Conservation (phyloP, 2,329 filamentous ascomycete genomes). For the Penicillium corylophilum region DNA sequence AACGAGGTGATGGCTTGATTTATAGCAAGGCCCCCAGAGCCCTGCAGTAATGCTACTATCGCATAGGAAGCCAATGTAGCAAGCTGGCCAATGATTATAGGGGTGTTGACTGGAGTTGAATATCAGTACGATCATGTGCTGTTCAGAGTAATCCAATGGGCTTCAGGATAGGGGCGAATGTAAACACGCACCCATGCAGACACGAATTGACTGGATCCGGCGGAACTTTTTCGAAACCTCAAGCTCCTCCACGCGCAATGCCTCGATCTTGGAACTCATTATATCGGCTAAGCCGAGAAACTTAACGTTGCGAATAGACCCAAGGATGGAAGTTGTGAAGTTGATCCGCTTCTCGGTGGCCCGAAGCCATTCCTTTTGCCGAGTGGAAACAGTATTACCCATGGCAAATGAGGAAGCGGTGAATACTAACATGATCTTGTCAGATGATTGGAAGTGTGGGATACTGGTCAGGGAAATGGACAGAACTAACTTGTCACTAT, state of each 20-base stretch:
- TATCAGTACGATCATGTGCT: neutral
- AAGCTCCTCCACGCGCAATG: constrained; percentile 24
- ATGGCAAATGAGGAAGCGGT: constrained; percentile 10
- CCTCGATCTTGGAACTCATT: constrained; percentile 27
- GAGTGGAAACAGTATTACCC: constrained; percentile 16
- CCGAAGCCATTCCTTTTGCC: constrained; percentile 42
- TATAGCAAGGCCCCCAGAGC: constrained; percentile 30
- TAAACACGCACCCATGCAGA: constrained; percentile 11
- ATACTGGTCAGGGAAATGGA: too few species aligned
- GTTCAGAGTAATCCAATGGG: neutral
- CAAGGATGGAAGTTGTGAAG: constrained; percentile 40
- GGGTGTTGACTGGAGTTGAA: constrained; percentile 12
- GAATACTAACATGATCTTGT: neutral
- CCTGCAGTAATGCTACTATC: constrained; percentile 13
- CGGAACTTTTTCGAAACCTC: constrained; percentile 23
- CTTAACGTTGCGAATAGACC: constrained; percentile 45
- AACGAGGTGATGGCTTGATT: constrained; percentile 41
- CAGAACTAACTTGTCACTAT: constrained; percentile 28
- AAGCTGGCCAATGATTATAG: constrained; percentile 13
- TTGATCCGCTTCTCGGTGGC: constrained; percentile 45
- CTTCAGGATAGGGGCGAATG: neutral
- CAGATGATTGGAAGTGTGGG: neutral
- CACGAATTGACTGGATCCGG: constrained; percentile 11
- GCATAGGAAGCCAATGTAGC: constrained; percentile 20
- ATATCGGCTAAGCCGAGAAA: constrained; percentile 32